These are phyloP conservation scores for Gossypium raimondii DNA, from an alignment of 345 rosid species.

Conservation along the genomic window DNA sequence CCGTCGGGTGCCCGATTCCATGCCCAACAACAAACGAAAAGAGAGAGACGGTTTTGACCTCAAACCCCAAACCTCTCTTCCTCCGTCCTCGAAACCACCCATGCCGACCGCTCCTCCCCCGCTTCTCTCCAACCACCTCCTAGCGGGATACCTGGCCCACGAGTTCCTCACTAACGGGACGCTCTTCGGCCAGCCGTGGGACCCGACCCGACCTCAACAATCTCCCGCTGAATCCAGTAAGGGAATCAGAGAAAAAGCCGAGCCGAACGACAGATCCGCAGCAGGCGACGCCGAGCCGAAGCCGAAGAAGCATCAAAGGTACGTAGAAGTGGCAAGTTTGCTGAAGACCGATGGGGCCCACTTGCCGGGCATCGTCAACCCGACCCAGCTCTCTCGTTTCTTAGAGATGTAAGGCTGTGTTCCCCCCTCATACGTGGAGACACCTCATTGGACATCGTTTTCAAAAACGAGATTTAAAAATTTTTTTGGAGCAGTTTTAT, in stretches of 20 bases:
- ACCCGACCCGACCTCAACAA: conserved; percentile 34
- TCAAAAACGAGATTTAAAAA: background rate
- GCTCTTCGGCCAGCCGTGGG: conserved; percentile 58
- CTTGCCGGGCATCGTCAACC: conserved; percentile 69
- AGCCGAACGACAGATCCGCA: conserved; percentile 11
- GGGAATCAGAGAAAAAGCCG: conserved; percentile 2
- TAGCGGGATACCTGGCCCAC: conserved; percentile 83
- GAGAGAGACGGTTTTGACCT: conserved; percentile 49
- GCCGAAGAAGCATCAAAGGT: conserved; percentile 40
- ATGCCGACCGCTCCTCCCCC: conserved; percentile 21
- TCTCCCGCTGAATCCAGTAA: conserved; percentile 24
- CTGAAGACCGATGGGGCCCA: conserved; percentile 62
- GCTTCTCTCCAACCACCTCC: conserved; percentile 43
- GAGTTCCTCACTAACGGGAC: conserved; percentile 78
- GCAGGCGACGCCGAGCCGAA: conserved; percentile 32
- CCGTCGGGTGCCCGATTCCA: conserved; percentile 47
- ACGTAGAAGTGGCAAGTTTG: conserved; percentile 63
- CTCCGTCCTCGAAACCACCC: conserved; percentile 15
- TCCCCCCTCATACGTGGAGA: conserved; percentile 32
- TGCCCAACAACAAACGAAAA: conserved; percentile 57
- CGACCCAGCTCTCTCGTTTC: conserved; percentile 69
- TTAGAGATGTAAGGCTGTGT: conserved; percentile 41
- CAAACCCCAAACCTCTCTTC: conserved; percentile 18
- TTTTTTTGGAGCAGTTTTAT: background rate
- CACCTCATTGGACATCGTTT: conserved; percentile 24